Conservation (phyloP, 106 monocot genomes). For the Acorus gramineus region DNA sequence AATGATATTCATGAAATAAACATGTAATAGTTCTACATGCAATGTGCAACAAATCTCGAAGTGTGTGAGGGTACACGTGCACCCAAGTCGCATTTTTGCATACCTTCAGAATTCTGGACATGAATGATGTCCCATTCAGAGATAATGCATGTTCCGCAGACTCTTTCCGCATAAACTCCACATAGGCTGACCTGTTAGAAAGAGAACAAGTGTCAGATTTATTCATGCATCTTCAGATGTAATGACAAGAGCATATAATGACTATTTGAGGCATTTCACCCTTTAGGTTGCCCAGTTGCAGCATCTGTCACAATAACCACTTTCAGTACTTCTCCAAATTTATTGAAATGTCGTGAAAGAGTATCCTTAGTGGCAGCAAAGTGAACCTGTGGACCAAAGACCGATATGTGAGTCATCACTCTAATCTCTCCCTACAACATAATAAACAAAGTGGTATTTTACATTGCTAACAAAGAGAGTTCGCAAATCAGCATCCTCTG, state of each 20-base stretch:
- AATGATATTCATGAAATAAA: no score
- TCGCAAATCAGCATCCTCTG: conserved; percentile 53
- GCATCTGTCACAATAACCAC: conserved; percentile 79
- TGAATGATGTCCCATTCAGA: conserved; percentile 89
- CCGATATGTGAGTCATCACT: neutral
- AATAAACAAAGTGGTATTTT: conserved; percentile 6
- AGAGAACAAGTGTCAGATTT: neutral
- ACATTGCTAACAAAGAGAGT: conserved; percentile 58
- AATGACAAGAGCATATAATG: no score
- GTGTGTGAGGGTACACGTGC: no score
- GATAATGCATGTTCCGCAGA: conserved; percentile 81
- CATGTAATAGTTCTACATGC: no score
- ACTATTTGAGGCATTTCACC: conserved; percentile 28
- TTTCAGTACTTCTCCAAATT: conserved; percentile 93
- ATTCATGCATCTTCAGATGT: no score
- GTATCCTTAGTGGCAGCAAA: conserved; percentile 91
- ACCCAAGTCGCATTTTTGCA: neutral
- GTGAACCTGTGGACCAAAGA: conserved; percentile 48
- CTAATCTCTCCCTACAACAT: neutral
- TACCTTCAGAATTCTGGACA: conserved; percentile 95
- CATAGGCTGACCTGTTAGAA: conserved; percentile 81
- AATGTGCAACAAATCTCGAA: no score
- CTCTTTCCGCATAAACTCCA: conserved; percentile 91
- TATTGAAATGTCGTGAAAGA: conserved; percentile 89
- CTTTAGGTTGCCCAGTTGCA: conserved; percentile 76